Base-by-base conservation (phyloP, 257 asterid genomes). In the Rubia yunnanensis region DNA sequence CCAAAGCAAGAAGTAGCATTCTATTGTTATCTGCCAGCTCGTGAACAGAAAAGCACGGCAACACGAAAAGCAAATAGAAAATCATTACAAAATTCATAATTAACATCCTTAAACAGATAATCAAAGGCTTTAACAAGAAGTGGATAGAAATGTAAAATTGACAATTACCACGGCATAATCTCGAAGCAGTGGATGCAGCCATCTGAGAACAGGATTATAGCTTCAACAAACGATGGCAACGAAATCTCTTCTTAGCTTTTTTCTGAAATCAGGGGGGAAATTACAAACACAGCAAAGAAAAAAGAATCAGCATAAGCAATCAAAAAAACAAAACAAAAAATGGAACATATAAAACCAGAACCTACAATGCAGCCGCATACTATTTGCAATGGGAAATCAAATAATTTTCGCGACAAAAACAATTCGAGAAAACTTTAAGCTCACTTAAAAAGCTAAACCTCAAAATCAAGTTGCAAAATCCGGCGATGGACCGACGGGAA, bases 101-200 rank as follows among this genome's bases (percentile, higher is more conserved):
- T 7, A 20, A 41, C 8, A 15, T 5, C 0, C 2, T 60, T 28
- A 9, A 4, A 68, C 52, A 30, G 3, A 20, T n/a, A 65, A 48
- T 4, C 11, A 5, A 36, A 67, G 10, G 55, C 46, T 0, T 3
- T 35, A 24, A 35, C 28, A 58, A 46, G 11, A 46, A n/a, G 24
- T 32, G 14, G 11, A 49, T 31, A 18, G 38, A 52, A 36, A 63
- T 36, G 59, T 13, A 64, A 71, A 55, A 57, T 34, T 65, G 32
- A 6, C 1, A 24, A 64, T 27, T 67, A 73, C 77, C 77, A 22
- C 31, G 70, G 63, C 62, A 53, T n/a, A 62, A 17, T 73, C 32
- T 73, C 18, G 73, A 67, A 54, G 70, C 13, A 10, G 70, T 55
- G 11, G 60, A 54, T 15, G 70, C 20, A 73, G 74, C 71, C 78